These are phyloP conservation scores for Nothopassalora personata DNA, from an alignment of 2,329 filamentous ascomycete genomes.

Conservation along the genomic window DNA sequence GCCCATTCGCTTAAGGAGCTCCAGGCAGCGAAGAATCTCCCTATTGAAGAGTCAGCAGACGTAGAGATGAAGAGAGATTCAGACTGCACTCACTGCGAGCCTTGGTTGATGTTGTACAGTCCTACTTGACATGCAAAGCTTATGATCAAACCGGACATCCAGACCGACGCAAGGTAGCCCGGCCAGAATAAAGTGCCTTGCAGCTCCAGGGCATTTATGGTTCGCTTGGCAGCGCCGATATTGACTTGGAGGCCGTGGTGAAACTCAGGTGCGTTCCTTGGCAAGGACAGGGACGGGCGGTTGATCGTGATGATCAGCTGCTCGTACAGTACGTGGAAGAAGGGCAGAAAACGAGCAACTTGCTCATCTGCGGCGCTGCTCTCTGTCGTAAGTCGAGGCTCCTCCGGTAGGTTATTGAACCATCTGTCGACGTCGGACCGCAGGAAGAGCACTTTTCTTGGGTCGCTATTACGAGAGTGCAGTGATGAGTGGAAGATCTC, in stretches of 20 bases:
- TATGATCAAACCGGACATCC: slow-evolving; percentile 37
- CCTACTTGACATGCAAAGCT: slow-evolving; percentile 33
- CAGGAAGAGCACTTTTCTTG: slow-evolving; percentile 18
- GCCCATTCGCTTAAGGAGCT: slow-evolving; percentile 18
- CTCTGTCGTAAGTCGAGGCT: slow-evolving; percentile 14
- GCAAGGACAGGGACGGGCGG: slow-evolving; percentile 34
- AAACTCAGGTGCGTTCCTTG: slow-evolving; percentile 27
- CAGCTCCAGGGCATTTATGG: slow-evolving; percentile 27
- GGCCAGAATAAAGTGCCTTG: slow-evolving; percentile 31
- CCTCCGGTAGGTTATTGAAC: slow-evolving; percentile 24
- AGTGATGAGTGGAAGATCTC: slow-evolving; percentile 22
- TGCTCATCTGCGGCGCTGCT: slow-evolving; percentile 16
- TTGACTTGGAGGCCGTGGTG: slow-evolving; percentile 31
- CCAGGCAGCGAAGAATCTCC: slow-evolving; percentile 19
- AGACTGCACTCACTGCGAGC: slow-evolving; percentile 15
- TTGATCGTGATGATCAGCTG: slow-evolving; percentile 34
- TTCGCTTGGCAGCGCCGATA: slow-evolving; percentile 27
- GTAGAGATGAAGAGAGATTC: background rate
- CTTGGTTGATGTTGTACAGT: slow-evolving; percentile 25
- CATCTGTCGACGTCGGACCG: slow-evolving; percentile 23
- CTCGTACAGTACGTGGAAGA: slow-evolving; percentile 32
- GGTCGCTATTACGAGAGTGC: slow-evolving; percentile 17
- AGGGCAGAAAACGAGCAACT: slow-evolving; percentile 22
- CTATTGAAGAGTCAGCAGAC: slow-evolving; percentile 1
- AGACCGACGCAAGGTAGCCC: slow-evolving; percentile 32